These are phyloP conservation scores for Trametes sanguinea DNA, from an alignment of 768 basidiomycete genomes.

Conservation along the genomic window DNA sequence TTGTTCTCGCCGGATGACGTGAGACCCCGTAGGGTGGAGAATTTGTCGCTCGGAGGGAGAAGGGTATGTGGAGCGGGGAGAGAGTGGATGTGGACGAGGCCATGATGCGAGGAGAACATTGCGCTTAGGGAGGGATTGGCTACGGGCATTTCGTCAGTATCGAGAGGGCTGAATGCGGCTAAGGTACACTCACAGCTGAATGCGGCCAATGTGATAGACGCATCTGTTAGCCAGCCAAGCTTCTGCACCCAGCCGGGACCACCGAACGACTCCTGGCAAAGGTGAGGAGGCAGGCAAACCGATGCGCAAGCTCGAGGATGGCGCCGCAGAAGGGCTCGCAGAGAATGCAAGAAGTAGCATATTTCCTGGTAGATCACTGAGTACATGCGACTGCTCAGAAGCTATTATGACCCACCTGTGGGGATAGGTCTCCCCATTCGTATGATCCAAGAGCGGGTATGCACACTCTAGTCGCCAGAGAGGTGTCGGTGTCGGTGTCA, in stretches of 20 bases:
- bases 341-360: slow-evolving; percentile 66
- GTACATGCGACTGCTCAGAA: neutral
- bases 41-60: slow-evolving; percentile 76
- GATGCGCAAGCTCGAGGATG: slow-evolving; percentile 66
- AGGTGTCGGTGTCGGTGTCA: neutral
- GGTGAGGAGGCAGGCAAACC: slow-evolving; percentile 63
- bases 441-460: slow-evolving; percentile 63
- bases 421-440: slow-evolving; percentile 65
- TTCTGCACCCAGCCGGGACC: slow-evolving; percentile 75
- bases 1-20: slow-evolving; percentile 88
- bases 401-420: slow-evolving; percentile 46
- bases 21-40: slow-evolving; percentile 82
- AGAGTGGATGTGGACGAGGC: slow-evolving; percentile 74
- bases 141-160: slow-evolving; percentile 31
- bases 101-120: slow-evolving; percentile 84
- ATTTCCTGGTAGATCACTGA: slow-evolving; percentile 51
- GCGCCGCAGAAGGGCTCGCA: slow-evolving; percentile 61
- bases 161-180: neutral
- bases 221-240: slow-evolving; percentile 79
- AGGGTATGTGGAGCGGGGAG: slow-evolving; percentile 77
- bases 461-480: slow-evolving; percentile 55
- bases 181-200: slow-evolving; percentile 64
- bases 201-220: slow-evolving; percentile 68
- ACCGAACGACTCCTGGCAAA: slow-evolving; percentile 59
- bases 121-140: slow-evolving; percentile 75